Evolutionary conservation across 352 stramenopile genomes (phyloP).

Genomic region (Phytophthora hibernalis): DNA sequence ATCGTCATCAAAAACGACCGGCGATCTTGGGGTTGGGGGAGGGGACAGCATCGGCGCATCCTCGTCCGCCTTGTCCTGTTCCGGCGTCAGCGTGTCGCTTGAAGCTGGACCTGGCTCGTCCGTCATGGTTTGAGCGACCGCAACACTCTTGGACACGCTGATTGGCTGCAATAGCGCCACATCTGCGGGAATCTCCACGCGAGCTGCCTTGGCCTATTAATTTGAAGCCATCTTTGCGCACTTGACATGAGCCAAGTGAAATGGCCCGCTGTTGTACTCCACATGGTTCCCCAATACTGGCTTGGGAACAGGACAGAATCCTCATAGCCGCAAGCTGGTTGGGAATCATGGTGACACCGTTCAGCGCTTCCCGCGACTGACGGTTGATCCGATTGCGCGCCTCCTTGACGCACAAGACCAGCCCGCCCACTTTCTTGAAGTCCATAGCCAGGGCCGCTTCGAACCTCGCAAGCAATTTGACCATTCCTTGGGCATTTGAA

Average conservation of each 20-base stretch:
- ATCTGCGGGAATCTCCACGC: not conserved
- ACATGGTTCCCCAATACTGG: no score
- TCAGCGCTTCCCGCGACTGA: not conserved
- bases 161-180: not conserved
- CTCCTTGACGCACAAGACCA: conserved; percentile 1
- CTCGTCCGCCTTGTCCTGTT: no score
- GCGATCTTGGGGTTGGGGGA: no score
- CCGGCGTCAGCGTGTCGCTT: not conserved
- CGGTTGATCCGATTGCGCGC: conserved; percentile 4
- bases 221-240: not conserved
- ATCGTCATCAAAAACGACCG: no score
- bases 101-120: not conserved
- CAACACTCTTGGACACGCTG: not conserved
- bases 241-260: not conserved
- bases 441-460: not conserved
- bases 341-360: not conserved
- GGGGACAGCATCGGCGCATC: no score
- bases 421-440: not conserved
- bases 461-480: not conserved
- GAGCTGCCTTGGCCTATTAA: not conserved
- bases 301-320: no score
- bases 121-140: not conserved
- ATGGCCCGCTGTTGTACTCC: no score
- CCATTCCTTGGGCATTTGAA: conserved; percentile 2
- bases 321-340: no score